phyloP scores from a whole-genome alignment of 2,329 filamentous ascomycete species.

The Trichoderma sp. region DNA sequence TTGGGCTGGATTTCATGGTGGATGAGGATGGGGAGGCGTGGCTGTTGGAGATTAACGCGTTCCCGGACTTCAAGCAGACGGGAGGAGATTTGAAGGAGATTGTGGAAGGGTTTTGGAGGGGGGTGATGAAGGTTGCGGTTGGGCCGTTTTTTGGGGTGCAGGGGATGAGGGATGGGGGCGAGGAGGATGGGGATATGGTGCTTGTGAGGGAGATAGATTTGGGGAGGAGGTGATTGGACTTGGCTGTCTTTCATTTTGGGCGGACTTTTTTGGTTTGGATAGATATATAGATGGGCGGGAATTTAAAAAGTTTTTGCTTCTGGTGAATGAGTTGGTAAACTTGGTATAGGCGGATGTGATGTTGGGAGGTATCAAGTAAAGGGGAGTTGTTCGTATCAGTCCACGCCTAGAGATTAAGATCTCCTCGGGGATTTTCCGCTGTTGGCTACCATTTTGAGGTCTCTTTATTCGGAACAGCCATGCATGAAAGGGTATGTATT shows the following conservation, averaged over 20 bases:
- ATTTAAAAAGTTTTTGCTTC: neutral
- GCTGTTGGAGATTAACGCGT: conserved; percentile 92
- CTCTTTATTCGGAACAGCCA: neutral
- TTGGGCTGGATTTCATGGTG: conserved; percentile 88
- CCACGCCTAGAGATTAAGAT: neutral
- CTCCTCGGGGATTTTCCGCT: neutral
- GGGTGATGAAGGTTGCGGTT: conserved; percentile 70
- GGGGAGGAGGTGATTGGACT: conserved; percentile 47
- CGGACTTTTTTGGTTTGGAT: neutral
- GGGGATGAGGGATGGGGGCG: conserved; percentile 30
- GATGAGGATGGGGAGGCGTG: conserved; percentile 66
- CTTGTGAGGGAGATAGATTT: conserved; percentile 58
- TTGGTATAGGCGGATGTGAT: neutral
- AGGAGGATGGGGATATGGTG: conserved; percentile 50
- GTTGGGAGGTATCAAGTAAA: neutral
- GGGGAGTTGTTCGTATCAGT: neutral
- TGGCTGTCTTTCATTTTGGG: neutral
- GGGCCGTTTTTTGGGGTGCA: conserved; percentile 64
- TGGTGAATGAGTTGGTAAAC: neutral
- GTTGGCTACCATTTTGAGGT: neutral
- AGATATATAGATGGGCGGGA: neutral
- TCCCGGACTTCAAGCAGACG: conserved; percentile 94
- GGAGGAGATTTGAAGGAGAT: conserved; percentile 76
- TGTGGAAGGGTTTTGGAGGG: conserved; percentile 76
- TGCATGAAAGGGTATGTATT: neutral